Conservation (phyloP, 257 asterid species). For the Solanum piurae region DNA sequence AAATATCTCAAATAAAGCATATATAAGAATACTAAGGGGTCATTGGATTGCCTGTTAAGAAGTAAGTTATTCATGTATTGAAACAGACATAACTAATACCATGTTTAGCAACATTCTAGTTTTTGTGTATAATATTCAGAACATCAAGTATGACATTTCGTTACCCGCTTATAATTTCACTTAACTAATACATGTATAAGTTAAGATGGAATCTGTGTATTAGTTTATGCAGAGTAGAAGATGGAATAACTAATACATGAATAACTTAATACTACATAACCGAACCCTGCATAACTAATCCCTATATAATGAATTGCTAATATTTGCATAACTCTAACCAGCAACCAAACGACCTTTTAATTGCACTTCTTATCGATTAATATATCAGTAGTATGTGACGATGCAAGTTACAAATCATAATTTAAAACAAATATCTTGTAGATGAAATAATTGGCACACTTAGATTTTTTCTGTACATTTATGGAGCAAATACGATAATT, state of each 20-base stretch:
- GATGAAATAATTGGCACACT: neutral
- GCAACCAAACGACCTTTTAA: neutral
- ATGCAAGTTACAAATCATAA: neutral
- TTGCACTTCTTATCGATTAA: neutral
- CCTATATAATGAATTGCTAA: neutral
- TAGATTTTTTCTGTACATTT: neutral
- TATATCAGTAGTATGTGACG: neutral
- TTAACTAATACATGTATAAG: neutral
- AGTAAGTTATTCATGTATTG: neutral
- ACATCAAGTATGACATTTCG: neutral
- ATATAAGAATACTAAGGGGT: neutral
- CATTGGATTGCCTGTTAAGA: neutral
- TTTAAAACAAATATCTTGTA: neutral
- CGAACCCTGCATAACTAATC: neutral
- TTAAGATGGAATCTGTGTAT: neutral
- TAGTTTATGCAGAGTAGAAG: neutral
- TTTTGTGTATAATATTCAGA: neutral
- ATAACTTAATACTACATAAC: neutral
- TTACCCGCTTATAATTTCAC: neutral
- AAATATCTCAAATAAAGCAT: neutral
- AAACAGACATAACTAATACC: neutral
- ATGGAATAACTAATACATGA: neutral
- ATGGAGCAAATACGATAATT: neutral
- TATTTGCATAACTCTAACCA: neutral
- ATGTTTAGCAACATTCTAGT: neutral